Evolutionary conservation across 352 stramenopile species (phyloP), one percentile per base, ranked within the genome.

Genomic region (Pythium volutum): DNA sequence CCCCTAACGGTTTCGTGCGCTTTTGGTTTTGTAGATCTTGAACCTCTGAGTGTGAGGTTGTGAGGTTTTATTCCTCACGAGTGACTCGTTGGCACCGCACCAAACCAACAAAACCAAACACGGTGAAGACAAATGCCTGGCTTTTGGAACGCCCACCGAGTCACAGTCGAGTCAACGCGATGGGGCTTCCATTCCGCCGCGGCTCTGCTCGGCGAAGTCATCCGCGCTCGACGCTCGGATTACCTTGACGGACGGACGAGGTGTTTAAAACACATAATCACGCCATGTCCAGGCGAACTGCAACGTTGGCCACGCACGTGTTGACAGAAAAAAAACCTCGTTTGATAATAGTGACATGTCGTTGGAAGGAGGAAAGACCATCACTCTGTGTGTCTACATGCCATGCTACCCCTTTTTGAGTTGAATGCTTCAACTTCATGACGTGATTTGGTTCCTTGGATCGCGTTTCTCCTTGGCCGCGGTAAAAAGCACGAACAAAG

Each of bases 21-120:
- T 15, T 20, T 12, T 42, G 5, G 12, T 42, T 42, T 42, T 4
- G 29, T 8, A n/a, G 5, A 23, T 14, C n/a, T 54, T 54, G 47
- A 54, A 54, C 47, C 47, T 41, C 47, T 41, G 54, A 22, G n/a
- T 6, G n/a, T 34, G 54, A 61, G 54, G 54, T 61, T 61, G 25
- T 61, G 31, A 61, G 54, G 54, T 61, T 61, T 61, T 61, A 34
- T 33, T 52, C 26, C 22, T 27, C 45, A 9, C 14, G 7, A 46
- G 42, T 22, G 25, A 9, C 4, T 5, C 6, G 7, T 15, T 16
- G 47, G 47, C 47, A 53, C 47, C 47, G n/a, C 49, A 23, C 11
- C 31, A 62, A 42, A 62, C 55, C 43, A 38, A 38, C 33, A n/a
- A n/a, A n/a, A n/a, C n/a, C n/a, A n/a, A n/a, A n/a, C n/a, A n/a